Evolutionary conservation across 805 yeast genomes (phyloP).

Genomic region (Candida maesae): DNA sequence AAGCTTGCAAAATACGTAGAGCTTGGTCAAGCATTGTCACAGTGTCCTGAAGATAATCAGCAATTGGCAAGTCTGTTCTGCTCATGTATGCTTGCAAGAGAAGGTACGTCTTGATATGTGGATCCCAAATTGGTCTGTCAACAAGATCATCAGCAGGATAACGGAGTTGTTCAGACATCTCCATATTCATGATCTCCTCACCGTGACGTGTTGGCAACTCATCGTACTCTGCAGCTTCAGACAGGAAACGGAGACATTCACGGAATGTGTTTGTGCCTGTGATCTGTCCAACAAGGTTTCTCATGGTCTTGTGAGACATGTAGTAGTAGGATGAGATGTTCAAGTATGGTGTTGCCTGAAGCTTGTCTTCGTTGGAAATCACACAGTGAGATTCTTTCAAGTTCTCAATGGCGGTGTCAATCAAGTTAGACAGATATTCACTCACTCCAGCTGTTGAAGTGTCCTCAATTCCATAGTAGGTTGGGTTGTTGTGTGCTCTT

Average conservation of each 20-base stretch:
- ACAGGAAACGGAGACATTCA: constrained; percentile 84
- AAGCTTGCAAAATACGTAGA: constrained; percentile 89
- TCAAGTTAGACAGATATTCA: constrained; percentile 62
- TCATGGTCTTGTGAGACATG: constrained; percentile 83
- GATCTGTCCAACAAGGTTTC: constrained; percentile 59
- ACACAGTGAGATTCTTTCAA: constrained; percentile 70
- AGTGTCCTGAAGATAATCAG: constrained; percentile 93
- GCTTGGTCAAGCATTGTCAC: constrained; percentile 91
- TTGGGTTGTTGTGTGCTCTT: constrained; percentile 90
- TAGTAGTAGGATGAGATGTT: constrained; percentile 88
- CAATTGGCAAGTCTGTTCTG: constrained; percentile 81
- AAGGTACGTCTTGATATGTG: constrained; percentile 77
- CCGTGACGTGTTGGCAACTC: constrained; percentile 64
- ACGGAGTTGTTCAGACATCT: constrained; percentile 61
- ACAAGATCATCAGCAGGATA: constrained; percentile 70
- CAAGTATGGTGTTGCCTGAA: constrained; percentile 74
- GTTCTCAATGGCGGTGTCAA: constrained; percentile 65
- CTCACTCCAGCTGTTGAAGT: constrained; percentile 79
- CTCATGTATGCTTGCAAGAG: constrained; percentile 89
- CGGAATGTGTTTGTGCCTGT: constrained; percentile 45
- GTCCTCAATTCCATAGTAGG: constrained; percentile 79
- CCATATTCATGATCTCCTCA: constrained; percentile 78
- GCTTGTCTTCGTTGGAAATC: constrained; percentile 38
- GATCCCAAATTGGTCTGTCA: constrained; percentile 68
- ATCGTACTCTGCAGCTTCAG: constrained; percentile 87